phyloP scores from a whole-genome alignment of 306 rosid genomes.

The Alnus glutinosa region DNA sequence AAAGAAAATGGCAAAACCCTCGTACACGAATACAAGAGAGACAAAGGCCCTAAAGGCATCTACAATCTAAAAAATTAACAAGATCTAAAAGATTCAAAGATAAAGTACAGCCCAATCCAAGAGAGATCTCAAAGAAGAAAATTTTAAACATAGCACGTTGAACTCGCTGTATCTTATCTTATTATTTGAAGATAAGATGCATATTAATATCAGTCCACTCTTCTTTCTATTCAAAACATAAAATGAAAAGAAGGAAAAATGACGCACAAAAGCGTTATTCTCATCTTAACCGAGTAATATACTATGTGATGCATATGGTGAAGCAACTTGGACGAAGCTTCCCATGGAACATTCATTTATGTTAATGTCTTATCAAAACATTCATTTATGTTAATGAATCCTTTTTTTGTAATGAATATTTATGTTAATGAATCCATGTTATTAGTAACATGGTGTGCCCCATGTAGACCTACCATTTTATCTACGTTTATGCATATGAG shows the following conservation, averaged over 20 bases:
- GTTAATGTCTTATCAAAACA: neutral
- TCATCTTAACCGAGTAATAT: neutral
- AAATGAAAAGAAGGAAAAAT: neutral
- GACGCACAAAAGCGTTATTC: neutral
- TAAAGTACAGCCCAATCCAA: no score
- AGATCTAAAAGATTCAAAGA: no score
- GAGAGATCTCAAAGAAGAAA: no score
- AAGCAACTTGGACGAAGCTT: neutral
- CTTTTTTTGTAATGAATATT: neutral
- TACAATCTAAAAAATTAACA: no score
- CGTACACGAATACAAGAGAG: no score
- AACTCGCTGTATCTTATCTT: no score
- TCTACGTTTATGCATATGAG: neutral
- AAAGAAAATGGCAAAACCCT: no score
- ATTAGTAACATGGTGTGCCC: neutral
- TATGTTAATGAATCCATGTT: neutral
- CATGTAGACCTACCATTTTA: neutral
- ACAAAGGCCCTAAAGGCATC: no score
- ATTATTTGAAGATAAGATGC: neutral
- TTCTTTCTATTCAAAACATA: neutral
- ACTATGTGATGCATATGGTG: neutral
- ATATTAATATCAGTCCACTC: neutral
- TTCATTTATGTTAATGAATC: neutral
- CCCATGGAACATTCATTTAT: neutral
- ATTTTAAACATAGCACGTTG: no score